Evolutionary conservation across 306 rosid genomes (phyloP), one percentile per base, ranked within the genome.

Genomic region (Trifolium pratense): DNA sequence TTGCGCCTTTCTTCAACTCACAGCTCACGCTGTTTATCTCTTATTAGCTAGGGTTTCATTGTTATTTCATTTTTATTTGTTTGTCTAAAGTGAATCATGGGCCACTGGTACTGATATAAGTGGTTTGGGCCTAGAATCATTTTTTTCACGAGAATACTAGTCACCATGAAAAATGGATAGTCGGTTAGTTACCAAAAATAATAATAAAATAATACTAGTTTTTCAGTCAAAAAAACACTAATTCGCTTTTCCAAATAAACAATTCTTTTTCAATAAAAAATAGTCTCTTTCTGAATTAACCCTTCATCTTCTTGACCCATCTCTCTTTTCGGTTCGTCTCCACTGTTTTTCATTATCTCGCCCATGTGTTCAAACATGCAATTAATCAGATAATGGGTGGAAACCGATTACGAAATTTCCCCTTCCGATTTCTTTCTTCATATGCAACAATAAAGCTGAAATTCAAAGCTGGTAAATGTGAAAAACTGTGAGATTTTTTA

Each of bases 121-220:
- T 29, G 42, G 18, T 59, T 59, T 59, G 66, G 66, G 66, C 66
- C 66, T 14, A 59, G 66, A 59, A 29, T 29, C 13, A 14, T 18
- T 17, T 3, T 52, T 52, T 52, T 8, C 18, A 51, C 5, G 26
- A 52, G 58, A 52, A 52, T 52, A 18, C 58, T 52, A 3, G 26
- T 52, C 26, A 18, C 13, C 58, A 9, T 18, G 23, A 52, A 52
- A 18, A 52, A 16, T 51, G 58, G 58, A 51, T 51, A 8, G 58
- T 17, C 13, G 1, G 13, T 6, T 9, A 17, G 12, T 17, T 10
- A 51, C 56, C 18, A 49, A 49, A 46, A 49, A 49, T 48, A 46
- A 15, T 46, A 15, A 5, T 46, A 15, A 43, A 46, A 46, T 48
- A 7, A 16, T 16, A 49, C 7, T 16, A 48, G 21, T 6, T 16